These are phyloP conservation scores for Salix viminalis DNA, from an alignment of 345 rosid species.

Conservation along the genomic window DNA sequence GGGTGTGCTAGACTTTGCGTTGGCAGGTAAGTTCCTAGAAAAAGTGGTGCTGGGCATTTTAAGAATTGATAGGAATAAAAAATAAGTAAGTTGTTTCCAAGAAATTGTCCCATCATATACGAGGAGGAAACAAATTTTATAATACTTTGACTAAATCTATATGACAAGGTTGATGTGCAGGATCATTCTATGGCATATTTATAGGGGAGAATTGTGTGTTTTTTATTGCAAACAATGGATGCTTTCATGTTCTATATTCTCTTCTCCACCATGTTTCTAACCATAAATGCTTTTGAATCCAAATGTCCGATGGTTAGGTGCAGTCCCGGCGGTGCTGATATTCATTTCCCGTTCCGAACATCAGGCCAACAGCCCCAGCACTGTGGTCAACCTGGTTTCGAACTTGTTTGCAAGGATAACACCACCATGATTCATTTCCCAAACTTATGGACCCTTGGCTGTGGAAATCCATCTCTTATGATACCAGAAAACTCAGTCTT, in stretches of 20 bases:
- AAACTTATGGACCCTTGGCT: constrained; percentile 31
- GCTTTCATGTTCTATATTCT: constrained; percentile 10
- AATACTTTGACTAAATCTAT: background rate
- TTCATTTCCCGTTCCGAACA: constrained; percentile 45
- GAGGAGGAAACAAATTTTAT: too few relatives aligned
- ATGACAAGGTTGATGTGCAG: background rate
- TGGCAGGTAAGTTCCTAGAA: background rate
- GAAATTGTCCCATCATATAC: background rate
- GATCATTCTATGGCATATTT: background rate
- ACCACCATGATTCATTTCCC: constrained; percentile 48
- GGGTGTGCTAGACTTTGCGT: background rate
- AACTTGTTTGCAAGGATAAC: constrained; percentile 46
- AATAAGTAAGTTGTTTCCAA: background rate
- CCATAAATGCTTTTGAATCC: constrained; percentile 16
- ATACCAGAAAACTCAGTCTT: constrained; percentile 32
- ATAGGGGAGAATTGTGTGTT: background rate
- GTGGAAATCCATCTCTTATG: constrained; percentile 51
- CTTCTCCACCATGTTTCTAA: constrained; percentile 14
- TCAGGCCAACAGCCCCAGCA: constrained; percentile 17
- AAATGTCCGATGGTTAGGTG: constrained; percentile 25
- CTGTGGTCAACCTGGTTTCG: constrained; percentile 34
- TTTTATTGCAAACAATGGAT: constrained; percentile 16
- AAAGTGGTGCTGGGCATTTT: background rate
- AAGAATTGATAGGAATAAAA: background rate
- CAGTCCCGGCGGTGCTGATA: constrained; percentile 26